phyloP scores from a whole-genome alignment of 2,329 filamentous ascomycete species.

The Cladophialophora yegresii region DNA sequence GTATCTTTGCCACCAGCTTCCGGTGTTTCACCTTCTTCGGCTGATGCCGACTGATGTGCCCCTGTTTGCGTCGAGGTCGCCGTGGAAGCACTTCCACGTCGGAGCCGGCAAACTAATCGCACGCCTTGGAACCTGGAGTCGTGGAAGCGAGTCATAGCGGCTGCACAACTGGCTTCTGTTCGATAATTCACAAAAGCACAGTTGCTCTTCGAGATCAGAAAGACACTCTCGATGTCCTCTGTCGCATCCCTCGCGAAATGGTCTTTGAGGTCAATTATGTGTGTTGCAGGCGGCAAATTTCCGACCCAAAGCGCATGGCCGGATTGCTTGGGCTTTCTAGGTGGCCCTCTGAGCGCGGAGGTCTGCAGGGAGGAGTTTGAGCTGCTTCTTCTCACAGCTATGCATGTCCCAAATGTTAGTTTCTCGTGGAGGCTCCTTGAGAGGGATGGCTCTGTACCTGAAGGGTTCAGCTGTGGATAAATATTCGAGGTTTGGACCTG shows the following conservation, averaged over 20 bases:
- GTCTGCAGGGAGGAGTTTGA: constrained; percentile 38
- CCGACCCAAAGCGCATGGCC: constrained; percentile 96
- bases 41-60: constrained; percentile 39
- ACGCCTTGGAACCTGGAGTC: constrained; percentile 87
- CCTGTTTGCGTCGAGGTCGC: constrained; percentile 53
- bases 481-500: constrained; percentile 13
- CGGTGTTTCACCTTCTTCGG: constrained; percentile 18
- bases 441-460: constrained; percentile 22
- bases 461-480: constrained; percentile 24
- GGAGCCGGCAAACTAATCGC: constrained; percentile 78
- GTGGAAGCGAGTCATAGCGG: constrained; percentile 81
- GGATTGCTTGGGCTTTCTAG: constrained; percentile 66
- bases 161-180: constrained; percentile 71
- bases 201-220: constrained; percentile 94
- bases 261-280: constrained; percentile 80
- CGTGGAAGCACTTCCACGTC: constrained; percentile 56
- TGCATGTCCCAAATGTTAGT: constrained; percentile 10
- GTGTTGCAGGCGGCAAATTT: constrained; percentile 82
- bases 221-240: constrained; percentile 79
- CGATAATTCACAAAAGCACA: constrained; percentile 96
- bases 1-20: constrained; percentile 11
- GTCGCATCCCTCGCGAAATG: constrained; percentile 81
- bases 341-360: constrained; percentile 60
- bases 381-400: constrained; percentile 31
- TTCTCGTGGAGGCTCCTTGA: background rate